Conservation (phyloP, 2,329 filamentous ascomycete genomes). For the Rhinocladiella similis region DNA sequence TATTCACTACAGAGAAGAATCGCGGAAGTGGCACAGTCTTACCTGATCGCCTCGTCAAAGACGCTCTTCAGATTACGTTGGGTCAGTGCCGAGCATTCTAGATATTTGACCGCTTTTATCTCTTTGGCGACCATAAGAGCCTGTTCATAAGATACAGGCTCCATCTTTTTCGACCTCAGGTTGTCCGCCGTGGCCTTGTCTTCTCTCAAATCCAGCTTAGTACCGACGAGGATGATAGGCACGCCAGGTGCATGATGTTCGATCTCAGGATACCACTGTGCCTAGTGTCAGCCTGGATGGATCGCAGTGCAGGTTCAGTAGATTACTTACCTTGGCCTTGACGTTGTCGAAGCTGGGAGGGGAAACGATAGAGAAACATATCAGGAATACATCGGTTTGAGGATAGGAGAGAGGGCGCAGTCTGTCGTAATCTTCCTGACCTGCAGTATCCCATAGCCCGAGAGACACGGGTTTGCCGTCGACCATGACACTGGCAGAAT, state of each 20-base stretch:
- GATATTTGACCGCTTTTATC: constrained; percentile 93
- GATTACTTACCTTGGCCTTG: constrained; percentile 78
- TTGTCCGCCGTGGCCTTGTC: constrained; percentile 79
- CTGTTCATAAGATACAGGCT: constrained; percentile 93
- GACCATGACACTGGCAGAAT: constrained; percentile 98
- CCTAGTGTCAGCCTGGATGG: constrained; percentile 4
- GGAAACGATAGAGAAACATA: constrained; percentile 98
- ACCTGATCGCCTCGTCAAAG: constrained; percentile 98
- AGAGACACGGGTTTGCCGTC: constrained; percentile 97
- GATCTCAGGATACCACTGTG: constrained; percentile 96
- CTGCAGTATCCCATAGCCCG: constrained; percentile 96
- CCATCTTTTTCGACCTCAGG: constrained; percentile 89
- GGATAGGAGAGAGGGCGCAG: constrained; percentile 94
- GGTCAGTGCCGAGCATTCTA: constrained; percentile 95
- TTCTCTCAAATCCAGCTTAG: constrained; percentile 93
- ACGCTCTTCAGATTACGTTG: constrained; percentile 98
- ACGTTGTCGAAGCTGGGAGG: constrained; percentile 98
- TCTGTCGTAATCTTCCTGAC: constrained; percentile 97
- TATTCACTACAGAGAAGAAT: neutral
- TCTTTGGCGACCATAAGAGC: constrained; percentile 87
- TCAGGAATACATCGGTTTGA: constrained; percentile 96
- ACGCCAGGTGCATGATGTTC: constrained; percentile 94
- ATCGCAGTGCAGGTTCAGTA: neutral
- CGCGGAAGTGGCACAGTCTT: constrained; percentile 37
- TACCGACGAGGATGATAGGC: constrained; percentile 94